Percentiles rank a stretch among this genome's conserved stretches.
phyloP scores from a whole-genome alignment of 306 rosid species.

The Inga leiocalycina region DNA sequence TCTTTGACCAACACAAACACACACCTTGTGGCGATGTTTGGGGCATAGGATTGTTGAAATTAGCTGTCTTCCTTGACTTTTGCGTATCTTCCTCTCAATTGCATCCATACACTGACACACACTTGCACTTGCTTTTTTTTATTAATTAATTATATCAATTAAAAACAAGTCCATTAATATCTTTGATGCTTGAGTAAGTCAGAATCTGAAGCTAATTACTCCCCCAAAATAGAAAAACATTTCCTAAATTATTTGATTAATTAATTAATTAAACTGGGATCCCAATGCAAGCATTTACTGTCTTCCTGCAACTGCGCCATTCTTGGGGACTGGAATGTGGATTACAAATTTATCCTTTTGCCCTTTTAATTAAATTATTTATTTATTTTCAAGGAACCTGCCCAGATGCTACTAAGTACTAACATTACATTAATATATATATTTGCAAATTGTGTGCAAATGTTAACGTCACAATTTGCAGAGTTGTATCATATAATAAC shows the following conservation, averaged over 20 bases:
- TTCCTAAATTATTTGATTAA: background rate
- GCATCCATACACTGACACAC: background rate
- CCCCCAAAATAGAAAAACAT: background rate
- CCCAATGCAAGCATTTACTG: conserved; percentile 43
- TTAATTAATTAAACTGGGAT: conserved; percentile 30
- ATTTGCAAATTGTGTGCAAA: background rate
- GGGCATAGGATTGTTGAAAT: conserved; percentile 42
- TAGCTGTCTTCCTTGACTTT: conserved; percentile 54
- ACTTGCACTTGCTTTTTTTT: background rate
- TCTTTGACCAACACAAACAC: conserved; percentile 58
- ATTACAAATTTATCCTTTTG: conserved; percentile 27
- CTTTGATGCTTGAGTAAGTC: conserved; percentile 35
- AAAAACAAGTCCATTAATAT: background rate
- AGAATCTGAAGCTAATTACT: conserved; percentile 13
- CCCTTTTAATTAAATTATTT: conserved; percentile 1
- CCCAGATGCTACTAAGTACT: background rate
- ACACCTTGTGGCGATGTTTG: conserved; percentile 54
- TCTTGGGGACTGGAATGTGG: conserved; percentile 45
- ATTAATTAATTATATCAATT: background rate
- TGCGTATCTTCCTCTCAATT: conserved; percentile 49
- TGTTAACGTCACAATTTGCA: background rate
- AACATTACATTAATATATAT: background rate
- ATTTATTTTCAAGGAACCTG: background rate
- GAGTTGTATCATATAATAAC: background rate
- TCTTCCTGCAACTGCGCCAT: conserved; percentile 50